Conservation (phyloP, 2,329 filamentous ascomycete genomes). For the Cordyceps javanica region DNA sequence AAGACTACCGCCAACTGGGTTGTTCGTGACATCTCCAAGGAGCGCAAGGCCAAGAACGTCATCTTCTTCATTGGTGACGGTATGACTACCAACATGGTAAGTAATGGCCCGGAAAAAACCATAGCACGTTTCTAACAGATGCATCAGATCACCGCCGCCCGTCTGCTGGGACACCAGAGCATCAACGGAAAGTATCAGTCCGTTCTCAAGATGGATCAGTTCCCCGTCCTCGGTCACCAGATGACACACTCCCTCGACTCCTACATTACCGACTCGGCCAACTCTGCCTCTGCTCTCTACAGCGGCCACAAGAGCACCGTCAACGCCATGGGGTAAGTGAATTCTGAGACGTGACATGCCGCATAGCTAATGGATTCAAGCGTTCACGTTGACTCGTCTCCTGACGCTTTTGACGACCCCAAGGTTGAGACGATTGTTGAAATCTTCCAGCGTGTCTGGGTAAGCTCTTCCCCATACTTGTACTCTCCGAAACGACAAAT, state of each 20-base stretch:
- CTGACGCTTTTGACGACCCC: slow-evolving; percentile 70
- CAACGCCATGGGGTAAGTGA: slow-evolving; percentile 64
- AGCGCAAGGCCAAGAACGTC: slow-evolving; percentile 77
- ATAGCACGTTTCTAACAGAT: slow-evolving; percentile 12
- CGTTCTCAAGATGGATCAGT: slow-evolving; percentile 71
- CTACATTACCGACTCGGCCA: slow-evolving; percentile 83
- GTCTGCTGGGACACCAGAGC: slow-evolving; percentile 73
- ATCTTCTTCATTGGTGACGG: slow-evolving; percentile 76
- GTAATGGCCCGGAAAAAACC: slow-evolving; percentile 5
- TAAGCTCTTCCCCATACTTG: slow-evolving; percentile 34
- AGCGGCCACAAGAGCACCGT: slow-evolving; percentile 78
- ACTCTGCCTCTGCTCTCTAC: slow-evolving; percentile 76
- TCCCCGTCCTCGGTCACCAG: slow-evolving; percentile 80
- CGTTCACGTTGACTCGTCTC: slow-evolving; percentile 72
- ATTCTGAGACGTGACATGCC: neutral
- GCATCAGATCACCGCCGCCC: slow-evolving; percentile 61
- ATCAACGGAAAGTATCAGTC: slow-evolving; percentile 81
- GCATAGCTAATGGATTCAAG: slow-evolving; percentile 20
- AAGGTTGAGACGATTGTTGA: slow-evolving; percentile 82
- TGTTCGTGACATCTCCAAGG: slow-evolving; percentile 62
- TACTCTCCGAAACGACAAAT: neutral
- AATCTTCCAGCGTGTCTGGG: slow-evolving; percentile 64
- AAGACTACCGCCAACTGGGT: slow-evolving; percentile 70
- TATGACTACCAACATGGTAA: slow-evolving; percentile 66
- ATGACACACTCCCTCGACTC: slow-evolving; percentile 83